A percentile compares a stretch with the other conserved stretches of the same genome.
These are phyloP conservation scores for Picochlorum sp. DNA, from an alignment of 139 green algal species.

Conservation along the genomic window DNA sequence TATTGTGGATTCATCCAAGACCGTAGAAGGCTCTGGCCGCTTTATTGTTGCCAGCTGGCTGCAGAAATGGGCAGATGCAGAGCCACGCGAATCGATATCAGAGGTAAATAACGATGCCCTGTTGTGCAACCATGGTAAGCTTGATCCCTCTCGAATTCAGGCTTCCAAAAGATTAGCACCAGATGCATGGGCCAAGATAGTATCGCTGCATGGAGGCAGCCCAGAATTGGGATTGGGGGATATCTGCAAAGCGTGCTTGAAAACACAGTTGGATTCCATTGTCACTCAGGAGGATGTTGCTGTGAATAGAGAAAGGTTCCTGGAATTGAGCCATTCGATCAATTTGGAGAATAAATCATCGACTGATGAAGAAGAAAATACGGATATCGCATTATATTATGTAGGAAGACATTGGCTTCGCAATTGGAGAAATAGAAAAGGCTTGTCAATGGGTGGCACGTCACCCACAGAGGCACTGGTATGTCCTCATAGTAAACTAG, in stretches of 20 bases:
- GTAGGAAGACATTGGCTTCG: slow-evolving; percentile 18
- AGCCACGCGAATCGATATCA: neutral
- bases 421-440: slow-evolving; percentile 17
- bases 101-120: slow-evolving; percentile 44
- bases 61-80: slow-evolving; percentile 29
- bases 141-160: slow-evolving; percentile 38
- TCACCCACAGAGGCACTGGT: slow-evolving; percentile 39
- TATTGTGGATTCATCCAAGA: neutral
- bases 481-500: slow-evolving; percentile 51
- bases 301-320: slow-evolving; percentile 9
- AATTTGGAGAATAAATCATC: neutral
- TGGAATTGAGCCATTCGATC: slow-evolving; percentile 12
- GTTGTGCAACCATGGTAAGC: slow-evolving; percentile 42
- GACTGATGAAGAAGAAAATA: neutral
- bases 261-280: slow-evolving; percentile 14
- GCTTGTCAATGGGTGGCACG: slow-evolving; percentile 13
- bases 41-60: slow-evolving; percentile 37
- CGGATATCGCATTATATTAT: neutral
- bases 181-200: slow-evolving; percentile 20
- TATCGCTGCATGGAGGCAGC: slow-evolving; percentile 16
- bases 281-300: slow-evolving; percentile 7
- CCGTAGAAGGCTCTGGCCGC: slow-evolving; percentile 15
- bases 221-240: slow-evolving; percentile 22
- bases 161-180: slow-evolving; percentile 23
- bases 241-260: slow-evolving; percentile 36